phyloP scores from a whole-genome alignment of 2,329 filamentous ascomycete species.

The Fusarium ramigenum region DNA sequence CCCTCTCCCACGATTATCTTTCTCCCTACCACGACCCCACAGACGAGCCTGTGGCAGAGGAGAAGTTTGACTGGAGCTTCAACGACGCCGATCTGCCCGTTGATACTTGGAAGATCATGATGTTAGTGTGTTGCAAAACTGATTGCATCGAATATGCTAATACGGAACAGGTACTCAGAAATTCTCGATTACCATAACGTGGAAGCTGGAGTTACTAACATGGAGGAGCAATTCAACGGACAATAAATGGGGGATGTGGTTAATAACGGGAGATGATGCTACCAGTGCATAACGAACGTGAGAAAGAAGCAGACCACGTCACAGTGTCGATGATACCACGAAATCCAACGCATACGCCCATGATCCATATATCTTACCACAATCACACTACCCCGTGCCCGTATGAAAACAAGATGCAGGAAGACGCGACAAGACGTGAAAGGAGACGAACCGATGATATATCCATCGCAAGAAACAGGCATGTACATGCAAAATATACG shows the following conservation, averaged over 20 bases:
- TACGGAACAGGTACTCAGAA: slow-evolving; percentile 83
- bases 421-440: slow-evolving; percentile 21
- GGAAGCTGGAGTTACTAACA: slow-evolving; percentile 60
- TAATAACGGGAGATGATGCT: slow-evolving; percentile 42
- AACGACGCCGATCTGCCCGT: slow-evolving; percentile 97
- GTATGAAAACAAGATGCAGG: slow-evolving; percentile 27
- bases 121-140: slow-evolving; percentile 66
- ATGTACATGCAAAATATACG: slow-evolving; percentile 30
- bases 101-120: slow-evolving; percentile 99
- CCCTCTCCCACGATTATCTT: slow-evolving; percentile 91
- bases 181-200: slow-evolving; percentile 99
- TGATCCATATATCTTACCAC: slow-evolving; percentile 28
- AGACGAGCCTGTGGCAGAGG: slow-evolving; percentile 92
- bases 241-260: slow-evolving; percentile 49
- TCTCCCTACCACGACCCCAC: slow-evolving; percentile 96
- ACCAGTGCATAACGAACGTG: slow-evolving; percentile 30
- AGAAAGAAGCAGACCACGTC: slow-evolving; percentile 35
- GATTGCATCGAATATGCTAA: slow-evolving; percentile 3
- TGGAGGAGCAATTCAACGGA: slow-evolving; percentile 52
- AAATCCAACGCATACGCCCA: slow-evolving; percentile 42
- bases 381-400: slow-evolving; percentile 23
- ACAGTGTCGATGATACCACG: slow-evolving; percentile 50
- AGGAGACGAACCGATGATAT: slow-evolving; percentile 7
- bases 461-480: slow-evolving; percentile 16
- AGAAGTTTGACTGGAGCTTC: slow-evolving; percentile 99